Conservation (phyloP, 73 alveolate species). For the Paramecium pentaurelia region DNA sequence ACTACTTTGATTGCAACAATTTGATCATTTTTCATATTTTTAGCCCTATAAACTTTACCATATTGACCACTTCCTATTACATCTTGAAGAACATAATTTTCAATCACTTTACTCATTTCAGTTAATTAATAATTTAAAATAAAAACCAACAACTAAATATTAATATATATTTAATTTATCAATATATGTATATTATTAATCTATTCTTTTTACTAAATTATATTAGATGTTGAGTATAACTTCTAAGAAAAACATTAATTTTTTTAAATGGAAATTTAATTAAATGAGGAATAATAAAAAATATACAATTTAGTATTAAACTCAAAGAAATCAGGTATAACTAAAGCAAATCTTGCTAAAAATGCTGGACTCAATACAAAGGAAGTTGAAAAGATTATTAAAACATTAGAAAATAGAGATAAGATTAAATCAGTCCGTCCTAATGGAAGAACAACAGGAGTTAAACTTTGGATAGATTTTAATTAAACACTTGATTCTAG, state of each 20-base stretch:
- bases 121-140: conserved; percentile 11
- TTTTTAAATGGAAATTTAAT: background rate
- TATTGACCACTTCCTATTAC: conserved; percentile 57
- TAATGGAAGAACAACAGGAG: background rate
- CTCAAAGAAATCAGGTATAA: background rate
- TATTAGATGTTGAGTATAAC: background rate
- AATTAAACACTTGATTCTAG: background rate
- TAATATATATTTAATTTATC: background rate
- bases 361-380: background rate
- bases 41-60: conserved; percentile 60
- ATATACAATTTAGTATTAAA: background rate
- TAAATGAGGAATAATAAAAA: background rate
- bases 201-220: background rate
- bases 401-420: background rate
- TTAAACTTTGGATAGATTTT: background rate
- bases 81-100: conserved; percentile 50
- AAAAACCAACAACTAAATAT: background rate
- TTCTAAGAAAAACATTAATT: background rate
- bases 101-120: conserved; percentile 53
- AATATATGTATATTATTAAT: background rate
- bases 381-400: background rate
- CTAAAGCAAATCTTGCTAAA: background rate
- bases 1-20: conserved; percentile 61
- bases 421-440: background rate
- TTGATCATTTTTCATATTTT: conserved; percentile 51